phyloP scores from a whole-genome alignment of 2,329 filamentous ascomycete genomes.

The Sordariomycetes sp. region DNA sequence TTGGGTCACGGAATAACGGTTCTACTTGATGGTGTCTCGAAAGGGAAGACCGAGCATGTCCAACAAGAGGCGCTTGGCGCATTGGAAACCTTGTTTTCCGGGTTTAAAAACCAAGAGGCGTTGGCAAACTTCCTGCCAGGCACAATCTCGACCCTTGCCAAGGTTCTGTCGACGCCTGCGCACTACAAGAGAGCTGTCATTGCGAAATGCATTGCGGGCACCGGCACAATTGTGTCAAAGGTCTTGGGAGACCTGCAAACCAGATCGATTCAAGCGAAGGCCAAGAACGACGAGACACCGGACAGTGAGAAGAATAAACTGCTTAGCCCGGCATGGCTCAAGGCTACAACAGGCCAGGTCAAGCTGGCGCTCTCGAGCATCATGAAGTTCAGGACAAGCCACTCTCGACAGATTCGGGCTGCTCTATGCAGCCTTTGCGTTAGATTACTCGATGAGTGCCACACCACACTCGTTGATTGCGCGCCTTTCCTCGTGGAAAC shows the following conservation, averaged over 20 bases:
- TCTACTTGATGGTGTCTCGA: constrained; percentile 63
- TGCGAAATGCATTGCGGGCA: constrained; percentile 46
- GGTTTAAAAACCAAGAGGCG: constrained; percentile 63
- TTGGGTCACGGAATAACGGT: constrained; percentile 77
- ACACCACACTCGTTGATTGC: constrained; percentile 60
- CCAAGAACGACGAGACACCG: constrained; percentile 13
- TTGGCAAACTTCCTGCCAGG: constrained; percentile 82
- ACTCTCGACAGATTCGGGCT: constrained; percentile 57
- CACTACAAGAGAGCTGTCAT: constrained; percentile 51
- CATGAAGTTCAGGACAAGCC: constrained; percentile 64
- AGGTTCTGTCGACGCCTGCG: constrained; percentile 60
- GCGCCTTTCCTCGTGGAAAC: constrained; percentile 70
- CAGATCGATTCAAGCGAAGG: constrained; percentile 31
- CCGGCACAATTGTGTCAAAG: constrained; percentile 44
- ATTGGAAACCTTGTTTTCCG: constrained; percentile 50
- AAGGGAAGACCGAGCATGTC: constrained; percentile 55
- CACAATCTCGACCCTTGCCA: constrained; percentile 73
- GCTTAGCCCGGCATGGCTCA: constrained; percentile 57
- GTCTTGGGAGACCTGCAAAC: constrained; percentile 51
- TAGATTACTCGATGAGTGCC: constrained; percentile 69
- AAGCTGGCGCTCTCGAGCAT: constrained; percentile 74
- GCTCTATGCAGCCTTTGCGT: constrained; percentile 66
- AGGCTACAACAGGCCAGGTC: constrained; percentile 70
- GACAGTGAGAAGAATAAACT: constrained; percentile 21
- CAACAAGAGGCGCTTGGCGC: constrained; percentile 62